A percentile compares a stretch with the other conserved stretches of the same genome.
phyloP scores from a whole-genome alignment of 2,329 filamentous ascomycete genomes.

The Geosmithia morbida region DNA sequence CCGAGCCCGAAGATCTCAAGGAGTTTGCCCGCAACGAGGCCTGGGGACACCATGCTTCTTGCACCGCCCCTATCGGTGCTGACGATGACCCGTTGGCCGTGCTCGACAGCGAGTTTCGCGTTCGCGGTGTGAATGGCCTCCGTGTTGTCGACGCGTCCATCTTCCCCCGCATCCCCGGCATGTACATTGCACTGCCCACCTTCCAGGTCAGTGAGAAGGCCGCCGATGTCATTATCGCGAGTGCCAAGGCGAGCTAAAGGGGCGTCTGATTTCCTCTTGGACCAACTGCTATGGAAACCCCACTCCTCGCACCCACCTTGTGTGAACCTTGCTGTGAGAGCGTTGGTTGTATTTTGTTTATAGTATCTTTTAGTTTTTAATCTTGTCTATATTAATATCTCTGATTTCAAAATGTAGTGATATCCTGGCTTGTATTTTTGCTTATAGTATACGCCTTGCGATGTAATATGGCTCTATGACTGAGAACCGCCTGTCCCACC shows the following conservation, averaged over 20 bases:
- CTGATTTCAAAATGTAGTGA: too few relatives aligned
- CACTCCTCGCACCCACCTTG: too few relatives aligned
- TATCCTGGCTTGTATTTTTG: too few relatives aligned
- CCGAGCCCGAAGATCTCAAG: constrained; percentile 25
- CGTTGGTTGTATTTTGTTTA: too few relatives aligned
- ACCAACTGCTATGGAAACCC: too few relatives aligned
- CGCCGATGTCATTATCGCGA: constrained; percentile 33
- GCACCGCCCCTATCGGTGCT: constrained; percentile 37
- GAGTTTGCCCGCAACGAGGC: constrained; percentile 26
- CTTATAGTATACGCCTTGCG: too few relatives aligned
- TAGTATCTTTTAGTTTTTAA: too few relatives aligned
- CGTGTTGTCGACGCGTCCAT: constrained; percentile 44
- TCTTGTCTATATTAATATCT: too few relatives aligned
- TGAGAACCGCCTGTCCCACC: too few relatives aligned
- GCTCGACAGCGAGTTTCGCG: constrained; percentile 36
- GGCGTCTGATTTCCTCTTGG: too few relatives aligned
- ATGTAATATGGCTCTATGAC: too few relatives aligned
- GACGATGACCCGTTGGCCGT: constrained; percentile 37
- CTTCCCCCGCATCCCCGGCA: constrained; percentile 35
- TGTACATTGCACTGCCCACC: constrained; percentile 31
- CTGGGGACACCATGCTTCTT: constrained; percentile 43
- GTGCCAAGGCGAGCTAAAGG: neutral
- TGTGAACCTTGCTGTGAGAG: too few relatives aligned
- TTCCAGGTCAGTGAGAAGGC: constrained; percentile 50
- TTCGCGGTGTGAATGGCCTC: constrained; percentile 34